Conservation (phyloP, 225 moss, liverwort and hornwort genomes). For the Physcomitrellopsis africana region DNA sequence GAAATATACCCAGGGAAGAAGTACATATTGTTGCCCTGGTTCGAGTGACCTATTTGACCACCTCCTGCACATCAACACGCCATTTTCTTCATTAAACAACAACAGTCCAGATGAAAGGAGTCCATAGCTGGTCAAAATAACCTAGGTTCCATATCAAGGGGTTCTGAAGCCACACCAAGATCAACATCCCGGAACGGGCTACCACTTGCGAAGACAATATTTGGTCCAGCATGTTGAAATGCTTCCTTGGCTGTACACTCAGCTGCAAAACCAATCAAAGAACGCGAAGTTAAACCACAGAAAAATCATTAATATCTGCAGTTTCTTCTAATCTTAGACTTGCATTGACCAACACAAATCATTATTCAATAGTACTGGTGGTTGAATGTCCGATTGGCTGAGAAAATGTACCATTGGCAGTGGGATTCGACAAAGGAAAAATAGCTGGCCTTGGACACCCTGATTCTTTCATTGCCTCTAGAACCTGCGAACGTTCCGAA, state of each 20-base stretch:
- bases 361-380: background rate
- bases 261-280: conserved; percentile 52
- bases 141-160: conserved; percentile 7
- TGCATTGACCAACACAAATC: conserved; percentile 21
- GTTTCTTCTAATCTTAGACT: background rate
- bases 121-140: conserved; percentile 17
- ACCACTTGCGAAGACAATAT: conserved; percentile 95
- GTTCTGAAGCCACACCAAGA: conserved; percentile 54
- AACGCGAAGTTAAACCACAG: conserved; percentile 11
- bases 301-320: background rate
- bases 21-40: conserved; percentile 99
- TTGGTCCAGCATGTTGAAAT: conserved; percentile 74
- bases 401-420: conserved; percentile 65
- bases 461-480: conserved; percentile 91
- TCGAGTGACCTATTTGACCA: conserved; percentile 85
- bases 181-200: conserved; percentile 97
- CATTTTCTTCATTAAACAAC: conserved; percentile 5
- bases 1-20: conserved; percentile 82
- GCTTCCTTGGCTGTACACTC: conserved; percentile 98
- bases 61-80: conserved; percentile 54
- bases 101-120: conserved; percentile 6
- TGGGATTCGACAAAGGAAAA: conserved; percentile 92
- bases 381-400: conserved; percentile 5
- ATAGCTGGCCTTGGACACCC: conserved; percentile 84
- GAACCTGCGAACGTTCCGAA: conserved; percentile 49